Conservation (phyloP, 257 asterid species). For the Coffea canephora region DNA sequence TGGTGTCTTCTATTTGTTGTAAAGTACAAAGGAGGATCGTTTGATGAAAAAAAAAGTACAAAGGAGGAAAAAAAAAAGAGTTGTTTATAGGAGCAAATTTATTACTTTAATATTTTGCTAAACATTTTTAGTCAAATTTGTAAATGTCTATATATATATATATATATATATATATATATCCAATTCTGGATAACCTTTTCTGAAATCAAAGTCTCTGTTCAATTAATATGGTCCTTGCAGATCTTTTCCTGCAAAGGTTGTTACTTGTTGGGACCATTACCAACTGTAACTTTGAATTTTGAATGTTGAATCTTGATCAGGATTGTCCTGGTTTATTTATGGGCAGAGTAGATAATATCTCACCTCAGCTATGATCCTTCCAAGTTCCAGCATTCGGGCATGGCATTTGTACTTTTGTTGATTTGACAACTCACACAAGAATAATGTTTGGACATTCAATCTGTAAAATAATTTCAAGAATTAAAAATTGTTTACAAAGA, state of each 20-base stretch:
- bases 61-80: not conserved
- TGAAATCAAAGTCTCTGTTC: not conserved
- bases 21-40: not conserved
- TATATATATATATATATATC: not conserved
- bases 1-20: not conserved
- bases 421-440: not conserved
- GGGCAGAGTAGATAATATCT: not conserved
- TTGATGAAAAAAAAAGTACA: too few relatives aligned
- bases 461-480: too few relatives aligned
- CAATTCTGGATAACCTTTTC: too few relatives aligned
- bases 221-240: not conserved
- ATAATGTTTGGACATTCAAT: not conserved
- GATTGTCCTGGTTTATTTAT: not conserved
- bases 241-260: not conserved
- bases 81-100: not conserved
- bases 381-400: not conserved
- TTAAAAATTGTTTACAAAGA: too few relatives aligned
- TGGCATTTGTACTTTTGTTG: not conserved
- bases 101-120: not conserved
- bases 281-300: not conserved
- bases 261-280: not conserved
- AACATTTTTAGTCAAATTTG: not conserved
- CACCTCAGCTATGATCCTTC: not conserved
- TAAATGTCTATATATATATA: not conserved
- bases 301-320: not conserved